These are phyloP conservation scores for Hypomontagnella submonticulosa DNA, from an alignment of 495 filamentous ascomycete genomes.

Conservation along the genomic window DNA sequence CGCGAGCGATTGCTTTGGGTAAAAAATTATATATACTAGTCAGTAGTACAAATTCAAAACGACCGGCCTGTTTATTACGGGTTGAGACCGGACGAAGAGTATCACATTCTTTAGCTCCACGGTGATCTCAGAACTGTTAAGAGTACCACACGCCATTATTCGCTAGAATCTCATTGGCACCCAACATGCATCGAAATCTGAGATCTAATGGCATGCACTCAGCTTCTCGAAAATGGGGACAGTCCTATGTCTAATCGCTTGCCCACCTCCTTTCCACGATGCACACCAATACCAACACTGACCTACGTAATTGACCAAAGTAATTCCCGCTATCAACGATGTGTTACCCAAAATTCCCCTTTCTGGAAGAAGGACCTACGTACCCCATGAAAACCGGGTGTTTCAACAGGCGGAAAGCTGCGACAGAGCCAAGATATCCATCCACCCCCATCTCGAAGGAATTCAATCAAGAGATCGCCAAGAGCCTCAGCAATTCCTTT, in stretches of 20 bases:
- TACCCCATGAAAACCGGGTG: conserved; percentile 16
- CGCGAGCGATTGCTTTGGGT: conserved; percentile 9
- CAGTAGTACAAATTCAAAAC: conserved; percentile 37
- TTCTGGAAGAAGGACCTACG: neutral
- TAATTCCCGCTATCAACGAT: neutral
- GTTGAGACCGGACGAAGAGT: conserved; percentile 30
- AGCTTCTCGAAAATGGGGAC: too few relatives aligned
- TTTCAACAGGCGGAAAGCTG: conserved; percentile 32
- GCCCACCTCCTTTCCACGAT: too few relatives aligned
- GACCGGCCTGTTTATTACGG: conserved; percentile 34
- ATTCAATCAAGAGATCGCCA: conserved; percentile 28
- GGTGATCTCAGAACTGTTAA: neutral
- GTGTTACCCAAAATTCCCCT: conserved; percentile 7
- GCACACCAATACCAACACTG: too few relatives aligned
- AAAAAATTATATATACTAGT: conserved; percentile 30
- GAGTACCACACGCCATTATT: too few relatives aligned
- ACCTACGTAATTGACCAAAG: too few relatives aligned
- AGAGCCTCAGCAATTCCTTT: conserved; percentile 28
- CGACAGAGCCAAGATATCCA: conserved; percentile 39
- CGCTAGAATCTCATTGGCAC: too few relatives aligned
- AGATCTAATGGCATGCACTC: too few relatives aligned
- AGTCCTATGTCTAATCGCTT: too few relatives aligned
- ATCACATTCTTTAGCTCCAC: neutral
- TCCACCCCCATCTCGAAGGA: too few relatives aligned
- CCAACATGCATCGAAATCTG: too few relatives aligned